Conservation (phyloP, 441 rosid genomes). For the Syzygium malaccense region DNA sequence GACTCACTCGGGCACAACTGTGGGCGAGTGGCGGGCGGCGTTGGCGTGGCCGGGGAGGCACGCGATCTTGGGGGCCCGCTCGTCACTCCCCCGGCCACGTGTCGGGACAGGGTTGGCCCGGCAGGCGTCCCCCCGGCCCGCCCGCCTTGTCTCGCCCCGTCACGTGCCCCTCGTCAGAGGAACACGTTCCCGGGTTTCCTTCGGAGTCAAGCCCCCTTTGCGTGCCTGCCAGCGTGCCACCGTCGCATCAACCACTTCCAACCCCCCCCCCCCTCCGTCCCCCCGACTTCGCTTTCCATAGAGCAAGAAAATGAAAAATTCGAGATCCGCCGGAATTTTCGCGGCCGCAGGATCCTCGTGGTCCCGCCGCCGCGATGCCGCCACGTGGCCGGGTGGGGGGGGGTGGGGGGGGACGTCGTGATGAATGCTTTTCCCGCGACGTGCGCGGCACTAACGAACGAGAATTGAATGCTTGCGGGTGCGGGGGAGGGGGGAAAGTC, state of each 20-base stretch:
- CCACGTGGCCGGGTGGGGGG: neutral
- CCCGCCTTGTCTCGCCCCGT: neutral
- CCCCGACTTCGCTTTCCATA: neutral
- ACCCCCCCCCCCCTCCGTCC: too few species aligned
- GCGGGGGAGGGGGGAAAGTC: neutral
- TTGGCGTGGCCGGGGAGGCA: neutral
- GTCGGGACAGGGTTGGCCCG: neutral
- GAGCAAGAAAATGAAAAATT: neutral
- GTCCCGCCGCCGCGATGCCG: neutral
- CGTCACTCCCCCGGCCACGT: neutral
- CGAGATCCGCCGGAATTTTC: neutral
- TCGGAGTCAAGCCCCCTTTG: neutral
- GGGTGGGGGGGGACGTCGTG: neutral
- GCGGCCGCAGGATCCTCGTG: neutral
- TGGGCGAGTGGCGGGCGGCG: neutral
- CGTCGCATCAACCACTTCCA: neutral
- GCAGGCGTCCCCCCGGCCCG: neutral
- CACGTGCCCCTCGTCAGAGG: conserved; percentile 13
- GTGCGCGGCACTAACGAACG: neutral
- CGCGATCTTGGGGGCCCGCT: neutral
- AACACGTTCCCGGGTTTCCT: neutral
- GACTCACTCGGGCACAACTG: neutral
- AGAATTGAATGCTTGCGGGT: neutral
- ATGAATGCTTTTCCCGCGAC: neutral
- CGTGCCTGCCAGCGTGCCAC: neutral